Base-by-base conservation (phyloP, 1,284 basidiomycete species). In the Lentinus polychrous region DNA sequence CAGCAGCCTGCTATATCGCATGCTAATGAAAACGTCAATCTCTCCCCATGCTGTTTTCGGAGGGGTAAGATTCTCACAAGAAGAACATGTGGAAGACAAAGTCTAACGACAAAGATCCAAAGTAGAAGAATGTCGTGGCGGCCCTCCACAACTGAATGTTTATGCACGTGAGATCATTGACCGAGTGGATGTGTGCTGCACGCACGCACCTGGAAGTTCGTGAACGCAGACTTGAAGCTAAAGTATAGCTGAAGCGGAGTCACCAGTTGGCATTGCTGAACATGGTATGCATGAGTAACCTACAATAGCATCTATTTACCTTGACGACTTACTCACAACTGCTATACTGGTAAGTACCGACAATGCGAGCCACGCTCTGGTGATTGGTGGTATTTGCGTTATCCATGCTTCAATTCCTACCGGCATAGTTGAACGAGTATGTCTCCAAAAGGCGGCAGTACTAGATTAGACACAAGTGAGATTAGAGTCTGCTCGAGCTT, bases 1-100 rank as follows among this genome's bases (percentile, higher is more conserved):
- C 1, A 99, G 73, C 82, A 97, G 89, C 44, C 93, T 80, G 48
- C 91, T 93, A 64, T 98, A 99, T 46, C 95, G 77, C 91, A 98
- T 94, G 63, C 92, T 93, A 46, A 20, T 27, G 27, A 27, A 27
- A 10, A 27, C 27, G 27, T 27, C 27, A 27, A 10, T 5, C 27
- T 27, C 4, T 27, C 5, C 4, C 27, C 27, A 5, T 27, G 10
- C 27, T 27, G 27, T 5, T 10, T 27, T 8, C 14, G 43, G 8
- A 33, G 24, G 27, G 10, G 10, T 27, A 27, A 5, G 27, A 27
- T 27, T 5, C 27, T 4, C 27, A 27, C 27, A 27, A 24, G 35
- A 22, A 15, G 12, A 8, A 36, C 32, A 22, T 1, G 34, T 49
- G 50, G 38, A 38, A 23, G 27, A 95, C 76, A 55, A 97, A 92